Conservation (phyloP, 2,329 filamentous ascomycete genomes). For the Rachicladosporium sp. region DNA sequence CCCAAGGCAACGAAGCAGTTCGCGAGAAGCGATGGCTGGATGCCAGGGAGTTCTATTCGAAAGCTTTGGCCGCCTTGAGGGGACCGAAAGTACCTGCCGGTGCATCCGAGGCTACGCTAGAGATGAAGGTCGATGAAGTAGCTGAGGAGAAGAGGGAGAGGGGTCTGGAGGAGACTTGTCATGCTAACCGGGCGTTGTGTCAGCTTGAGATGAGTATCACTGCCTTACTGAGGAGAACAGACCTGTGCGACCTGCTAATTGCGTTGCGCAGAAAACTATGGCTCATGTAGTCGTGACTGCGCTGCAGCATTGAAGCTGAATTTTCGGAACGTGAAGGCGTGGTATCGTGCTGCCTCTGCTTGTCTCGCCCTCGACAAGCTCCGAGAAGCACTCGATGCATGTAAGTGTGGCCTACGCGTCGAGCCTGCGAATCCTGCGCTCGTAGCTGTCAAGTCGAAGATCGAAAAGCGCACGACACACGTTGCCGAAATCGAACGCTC, state of each 20-base stretch:
- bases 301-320: constrained; percentile 68
- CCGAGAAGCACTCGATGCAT: constrained; percentile 68
- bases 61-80: constrained; percentile 65
- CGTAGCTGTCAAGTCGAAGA: constrained; percentile 47
- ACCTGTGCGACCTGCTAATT: constrained; percentile 10
- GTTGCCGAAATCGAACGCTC: constrained; percentile 44
- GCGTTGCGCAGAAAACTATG: constrained; percentile 56
- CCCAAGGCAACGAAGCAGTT: constrained; percentile 85
- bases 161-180: constrained; percentile 58
- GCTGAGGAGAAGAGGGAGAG: constrained; percentile 51
- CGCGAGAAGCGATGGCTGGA: constrained; percentile 61
- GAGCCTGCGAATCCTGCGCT: constrained; percentile 60
- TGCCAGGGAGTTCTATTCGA: constrained; percentile 82
- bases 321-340: constrained; percentile 72
- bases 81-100: constrained; percentile 34
- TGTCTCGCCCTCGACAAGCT: constrained; percentile 69
- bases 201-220: constrained; percentile 63
- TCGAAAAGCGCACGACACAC: constrained; percentile 45
- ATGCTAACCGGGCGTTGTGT: constrained; percentile 80
- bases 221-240: constrained; percentile 7
- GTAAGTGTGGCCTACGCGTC: constrained; percentile 58
- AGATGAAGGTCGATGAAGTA: constrained; percentile 42
- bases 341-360: constrained; percentile 71
- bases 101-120: constrained; percentile 31
- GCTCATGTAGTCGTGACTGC: constrained; percentile 76